Base-by-base conservation (phyloP, 1,284 basidiomycete genomes). In the Apiotrichum montevideense region DNA sequence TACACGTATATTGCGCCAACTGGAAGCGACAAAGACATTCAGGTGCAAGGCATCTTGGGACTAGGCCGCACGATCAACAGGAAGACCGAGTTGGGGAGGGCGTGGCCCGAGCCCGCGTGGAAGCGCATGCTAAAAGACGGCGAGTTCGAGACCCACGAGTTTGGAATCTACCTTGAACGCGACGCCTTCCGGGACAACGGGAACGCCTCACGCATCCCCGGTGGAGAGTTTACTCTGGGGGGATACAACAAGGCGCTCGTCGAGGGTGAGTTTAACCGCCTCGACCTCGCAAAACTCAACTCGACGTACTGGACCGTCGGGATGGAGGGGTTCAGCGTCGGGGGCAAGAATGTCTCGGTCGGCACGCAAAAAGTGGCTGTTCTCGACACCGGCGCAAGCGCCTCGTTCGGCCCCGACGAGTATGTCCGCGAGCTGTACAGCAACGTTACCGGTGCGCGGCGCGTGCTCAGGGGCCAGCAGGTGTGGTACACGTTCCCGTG, bases 141-240 rank as follows among this genome's bases (percentile, higher is more conserved):
- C 37, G 34, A 37, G 4, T 55, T 55, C n/a, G 43, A 29, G 13
- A 42, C 43, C 6, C 10, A 32, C 29, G 43, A 14, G 14, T 55
- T 55, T 34, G 44, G 54, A 6, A 45, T 55, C 35, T 55, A 51
- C 37, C 54, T 55, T 35, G 35, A 44, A n/a, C 47, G 54, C 43
- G 52, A 54, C 47, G 35, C 43, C 33, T 21, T 21, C 21, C 21
- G 21, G 21, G 21, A 21, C 21, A 21, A 21, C 21, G 21, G 21
- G 21, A 21, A 21, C 21, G 21, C 21, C 21, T 21, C 21, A 21
- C 29, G 40, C 7, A 41, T 32, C 3, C 47, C 47, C 35, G 47
- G 47, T 33, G 50, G 50, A 32, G 14, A 43, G 50, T 35, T 51
- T 34, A 35, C 11, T 9, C 32, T 51, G 2, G 50, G 51, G 43